phyloP scores from a whole-genome alignment of 176 grass and related monocot species.

The sorghum (Sorghum bicolor) region DNA sequence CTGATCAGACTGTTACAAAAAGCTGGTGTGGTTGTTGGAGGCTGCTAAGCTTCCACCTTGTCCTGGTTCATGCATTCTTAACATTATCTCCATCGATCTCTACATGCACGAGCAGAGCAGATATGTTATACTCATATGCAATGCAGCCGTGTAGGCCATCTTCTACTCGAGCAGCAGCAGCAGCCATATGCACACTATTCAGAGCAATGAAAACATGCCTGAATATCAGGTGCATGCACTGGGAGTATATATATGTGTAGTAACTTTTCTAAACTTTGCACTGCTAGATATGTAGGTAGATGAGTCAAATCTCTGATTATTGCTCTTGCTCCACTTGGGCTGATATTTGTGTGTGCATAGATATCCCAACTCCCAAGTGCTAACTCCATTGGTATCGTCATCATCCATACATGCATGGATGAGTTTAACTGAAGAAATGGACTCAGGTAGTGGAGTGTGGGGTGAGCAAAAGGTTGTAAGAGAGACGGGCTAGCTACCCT shows the following conservation, averaged over 20 bases:
- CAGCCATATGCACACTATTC: not conserved
- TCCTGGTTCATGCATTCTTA: not conserved
- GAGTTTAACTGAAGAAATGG: not conserved
- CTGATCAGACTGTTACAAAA: not conserved
- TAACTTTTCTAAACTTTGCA: not conserved
- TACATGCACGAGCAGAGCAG: not conserved
- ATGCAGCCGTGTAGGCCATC: not conserved
- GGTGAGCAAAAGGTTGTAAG: not conserved
- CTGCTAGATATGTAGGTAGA: not conserved
- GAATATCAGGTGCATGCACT: constrained; percentile 4
- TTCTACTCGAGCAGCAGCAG: not conserved
- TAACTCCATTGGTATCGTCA: not conserved
- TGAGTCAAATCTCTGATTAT: not conserved
- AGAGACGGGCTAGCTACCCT: not conserved
- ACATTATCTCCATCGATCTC: not conserved
- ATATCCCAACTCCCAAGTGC: too few relatives aligned
- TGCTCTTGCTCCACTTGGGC: not conserved
- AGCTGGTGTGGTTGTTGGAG: not conserved
- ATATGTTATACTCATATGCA: not conserved
- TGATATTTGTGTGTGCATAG: not conserved
- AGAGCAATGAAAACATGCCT: constrained; percentile 19
- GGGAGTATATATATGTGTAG: not conserved
- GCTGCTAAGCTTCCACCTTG: not conserved
- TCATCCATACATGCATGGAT: not conserved
- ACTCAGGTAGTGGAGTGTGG: constrained; percentile 1